Percentiles rank a stretch among this genome's conserved stretches.
Evolutionary conservation across 805 yeast genomes (phyloP).

Genomic region (Teunomyces panamensis): DNA sequence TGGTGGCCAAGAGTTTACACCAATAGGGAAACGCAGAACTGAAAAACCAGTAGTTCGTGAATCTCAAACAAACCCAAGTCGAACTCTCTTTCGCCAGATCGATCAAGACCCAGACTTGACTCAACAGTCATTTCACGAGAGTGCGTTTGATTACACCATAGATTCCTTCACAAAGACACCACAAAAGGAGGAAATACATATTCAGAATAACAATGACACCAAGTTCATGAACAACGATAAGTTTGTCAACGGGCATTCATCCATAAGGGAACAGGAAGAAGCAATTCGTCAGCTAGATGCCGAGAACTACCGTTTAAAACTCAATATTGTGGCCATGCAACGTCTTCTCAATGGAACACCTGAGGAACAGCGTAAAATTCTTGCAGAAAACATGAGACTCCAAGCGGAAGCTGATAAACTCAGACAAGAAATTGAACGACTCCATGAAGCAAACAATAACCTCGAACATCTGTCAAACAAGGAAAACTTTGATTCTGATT

Average conservation of each 20-base stretch:
- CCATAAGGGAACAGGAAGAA: constrained; percentile 22
- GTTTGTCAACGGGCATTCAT: constrained; percentile 10
- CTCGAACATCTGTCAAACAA: constrained; percentile 6
- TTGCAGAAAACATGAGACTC: constrained; percentile 18
- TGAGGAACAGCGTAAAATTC: constrained; percentile 17
- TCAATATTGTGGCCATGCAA: constrained; percentile 23
- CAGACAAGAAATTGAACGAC: not conserved
- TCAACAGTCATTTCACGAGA: constrained; percentile 6
- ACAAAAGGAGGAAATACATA: not conserved
- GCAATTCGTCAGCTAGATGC: constrained; percentile 15
- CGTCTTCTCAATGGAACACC: constrained; percentile 21
- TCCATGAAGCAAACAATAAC: constrained; percentile 1
- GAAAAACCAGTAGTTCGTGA: constrained; percentile 2
- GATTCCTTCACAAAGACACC: constrained; percentile 1
- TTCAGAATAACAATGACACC: constrained; percentile 3
- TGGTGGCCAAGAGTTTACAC: constrained; percentile 20
- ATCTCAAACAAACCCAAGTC: constrained; percentile 1
- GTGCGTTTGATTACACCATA: constrained; percentile 5
- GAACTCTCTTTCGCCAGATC: constrained; percentile 11
- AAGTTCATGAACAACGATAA: constrained; percentile 3
- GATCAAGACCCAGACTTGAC: constrained; percentile 7
- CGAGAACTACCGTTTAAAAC: constrained; percentile 24
- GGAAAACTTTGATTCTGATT: constrained; percentile 5
- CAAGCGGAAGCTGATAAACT: constrained; percentile 6
- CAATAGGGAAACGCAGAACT: constrained; percentile 18